A percentile compares a stretch with the other conserved stretches of the same genome.
Conservation (phyloP, 805 yeast species). For the Candida taoyuanica region DNA sequence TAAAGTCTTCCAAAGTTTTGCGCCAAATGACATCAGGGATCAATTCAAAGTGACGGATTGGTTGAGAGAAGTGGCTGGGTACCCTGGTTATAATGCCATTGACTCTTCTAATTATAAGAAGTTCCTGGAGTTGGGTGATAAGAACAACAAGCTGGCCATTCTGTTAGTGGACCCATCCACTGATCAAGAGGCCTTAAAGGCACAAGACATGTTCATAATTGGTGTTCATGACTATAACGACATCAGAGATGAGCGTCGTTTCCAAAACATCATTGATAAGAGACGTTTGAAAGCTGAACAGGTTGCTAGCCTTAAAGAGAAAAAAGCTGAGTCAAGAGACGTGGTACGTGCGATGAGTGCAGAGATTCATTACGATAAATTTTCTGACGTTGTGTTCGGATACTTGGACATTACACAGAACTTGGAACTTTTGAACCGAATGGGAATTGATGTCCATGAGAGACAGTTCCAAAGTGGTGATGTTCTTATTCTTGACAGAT, state of each 20-base stretch:
- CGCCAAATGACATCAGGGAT: constrained; percentile 59
- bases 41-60: constrained; percentile 44
- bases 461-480: constrained; percentile 47
- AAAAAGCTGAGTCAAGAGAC: constrained; percentile 33
- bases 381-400: constrained; percentile 39
- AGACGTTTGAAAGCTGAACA: constrained; percentile 38
- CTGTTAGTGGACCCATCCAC: constrained; percentile 15
- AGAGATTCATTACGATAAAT: constrained; percentile 43
- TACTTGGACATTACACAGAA: constrained; percentile 43
- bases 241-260: constrained; percentile 37
- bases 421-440: constrained; percentile 5
- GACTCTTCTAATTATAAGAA: constrained; percentile 21
- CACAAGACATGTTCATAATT: constrained; percentile 20
- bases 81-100: constrained; percentile 51
- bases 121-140: constrained; percentile 14
- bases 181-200: constrained; percentile 23
- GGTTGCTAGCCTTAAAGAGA: constrained; percentile 40
- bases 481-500: constrained; percentile 44
- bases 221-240: constrained; percentile 36
- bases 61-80: constrained; percentile 36
- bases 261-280: constrained; percentile 32
- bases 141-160: constrained; percentile 8
- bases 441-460: constrained; percentile 21
- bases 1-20: constrained; percentile 52
- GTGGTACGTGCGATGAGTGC: constrained; percentile 45